These are phyloP conservation scores for Lolium multiflorum DNA, from an alignment of 176 grass and related monocot species.

Conservation along the genomic window DNA sequence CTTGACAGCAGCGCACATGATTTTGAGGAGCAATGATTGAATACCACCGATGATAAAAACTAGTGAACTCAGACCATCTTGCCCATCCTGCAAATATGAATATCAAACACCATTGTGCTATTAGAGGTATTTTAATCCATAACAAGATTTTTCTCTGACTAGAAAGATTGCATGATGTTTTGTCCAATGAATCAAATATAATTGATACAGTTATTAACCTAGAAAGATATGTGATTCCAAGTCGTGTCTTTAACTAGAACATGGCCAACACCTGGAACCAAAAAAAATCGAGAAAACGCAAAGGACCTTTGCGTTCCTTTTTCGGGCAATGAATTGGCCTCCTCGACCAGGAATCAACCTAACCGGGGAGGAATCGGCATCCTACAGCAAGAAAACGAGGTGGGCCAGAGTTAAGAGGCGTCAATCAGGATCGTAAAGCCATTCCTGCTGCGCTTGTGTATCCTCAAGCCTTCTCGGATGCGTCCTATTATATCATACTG, in stretches of 20 bases:
- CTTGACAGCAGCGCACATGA: conserved; percentile 81
- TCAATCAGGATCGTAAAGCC: no score
- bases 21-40: conserved; percentile 83
- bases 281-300: no score
- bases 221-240: conserved; percentile 34
- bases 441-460: no score
- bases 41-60: conserved; percentile 64
- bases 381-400: no score
- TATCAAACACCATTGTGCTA: conserved; percentile 12
- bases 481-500: no score
- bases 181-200: conserved; percentile 27
- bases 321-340: background rate
- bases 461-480: no score
- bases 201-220: conserved; percentile 9
- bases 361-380: no score
- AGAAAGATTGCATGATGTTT: conserved; percentile 19
- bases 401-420: no score
- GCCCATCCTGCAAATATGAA: conserved; percentile 59
- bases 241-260: conserved; percentile 31
- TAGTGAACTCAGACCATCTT: conserved; percentile 66
- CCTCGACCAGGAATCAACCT: background rate
- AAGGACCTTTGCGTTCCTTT: background rate
- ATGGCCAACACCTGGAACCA: background rate
- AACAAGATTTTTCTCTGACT: background rate
- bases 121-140: conserved; percentile 21